Evolutionary conservation across 1,284 basidiomycete genomes (phyloP).

Genomic region (Bjerkandera adusta): DNA sequence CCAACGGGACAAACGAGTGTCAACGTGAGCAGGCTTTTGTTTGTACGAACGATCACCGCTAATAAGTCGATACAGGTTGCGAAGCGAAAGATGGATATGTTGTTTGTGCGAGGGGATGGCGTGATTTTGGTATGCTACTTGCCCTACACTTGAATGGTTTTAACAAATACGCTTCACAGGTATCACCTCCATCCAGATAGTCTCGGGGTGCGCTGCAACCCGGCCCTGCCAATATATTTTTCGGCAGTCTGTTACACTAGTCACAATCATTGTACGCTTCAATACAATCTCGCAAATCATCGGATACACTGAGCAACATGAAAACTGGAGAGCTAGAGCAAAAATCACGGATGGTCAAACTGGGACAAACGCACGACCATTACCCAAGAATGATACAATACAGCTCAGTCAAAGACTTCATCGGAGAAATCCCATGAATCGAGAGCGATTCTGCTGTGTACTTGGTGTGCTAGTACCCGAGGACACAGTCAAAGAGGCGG

Average conservation of each 20-base stretch:
- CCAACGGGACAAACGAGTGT: slow-evolving; percentile 52
- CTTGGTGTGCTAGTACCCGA: no score
- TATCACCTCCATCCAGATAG: slow-evolving; percentile 67
- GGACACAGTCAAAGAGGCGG: no score
- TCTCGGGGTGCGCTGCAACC: no score
- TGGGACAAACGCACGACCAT: no score
- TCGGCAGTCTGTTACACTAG: not conserved
- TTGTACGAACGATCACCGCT: no score
- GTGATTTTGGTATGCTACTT: slow-evolving; percentile 76
- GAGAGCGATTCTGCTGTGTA: no score
- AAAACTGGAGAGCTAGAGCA: no score
- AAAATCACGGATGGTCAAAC: no score
- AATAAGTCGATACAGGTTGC: slow-evolving; percentile 63
- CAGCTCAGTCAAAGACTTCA: no score
- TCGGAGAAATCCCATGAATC: no score
- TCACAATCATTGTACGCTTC: not conserved
- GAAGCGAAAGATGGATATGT: slow-evolving; percentile 95
- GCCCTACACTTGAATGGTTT: not conserved
- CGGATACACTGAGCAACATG: no score
- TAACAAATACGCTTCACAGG: slow-evolving; percentile 39
- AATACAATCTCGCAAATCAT: not conserved
- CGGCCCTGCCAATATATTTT: not conserved
- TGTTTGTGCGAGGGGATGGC: slow-evolving; percentile 96
- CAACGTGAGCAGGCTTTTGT: slow-evolving; percentile 52
- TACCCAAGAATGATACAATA: no score